Percentiles rank a stretch among this genome's conserved stretches.
phyloP scores from a whole-genome alignment of 306 rosid genomes.

The Castanea sativa region DNA sequence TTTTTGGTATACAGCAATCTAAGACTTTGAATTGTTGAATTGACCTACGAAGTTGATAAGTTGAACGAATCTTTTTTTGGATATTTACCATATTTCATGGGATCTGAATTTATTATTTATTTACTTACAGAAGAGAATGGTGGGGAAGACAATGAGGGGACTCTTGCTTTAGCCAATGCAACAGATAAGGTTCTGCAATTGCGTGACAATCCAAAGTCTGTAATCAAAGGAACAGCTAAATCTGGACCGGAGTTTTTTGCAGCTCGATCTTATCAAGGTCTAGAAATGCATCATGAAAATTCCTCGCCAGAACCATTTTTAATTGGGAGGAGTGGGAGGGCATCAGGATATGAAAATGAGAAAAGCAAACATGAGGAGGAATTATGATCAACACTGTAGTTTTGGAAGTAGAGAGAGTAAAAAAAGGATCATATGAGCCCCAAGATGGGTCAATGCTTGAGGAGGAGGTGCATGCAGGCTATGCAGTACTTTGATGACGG shows the following conservation, averaged over 20 bases:
- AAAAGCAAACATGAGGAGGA: slow-evolving; percentile 19
- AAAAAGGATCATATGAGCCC: background rate
- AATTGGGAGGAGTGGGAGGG: slow-evolving; percentile 68
- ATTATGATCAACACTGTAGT: background rate
- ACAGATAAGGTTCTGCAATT: slow-evolving; percentile 74
- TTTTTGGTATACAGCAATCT: background rate
- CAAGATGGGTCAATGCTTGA: background rate
- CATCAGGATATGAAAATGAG: slow-evolving; percentile 62
- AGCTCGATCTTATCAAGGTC: slow-evolving; percentile 72
- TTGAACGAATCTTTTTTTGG: background rate
- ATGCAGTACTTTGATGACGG: no score
- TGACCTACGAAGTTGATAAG: background rate
- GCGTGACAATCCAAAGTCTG: slow-evolving; percentile 44
- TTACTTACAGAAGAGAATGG: slow-evolving; percentile 38
- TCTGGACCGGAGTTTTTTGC: slow-evolving; percentile 82
- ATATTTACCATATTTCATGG: background rate
- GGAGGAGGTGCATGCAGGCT: background rate
- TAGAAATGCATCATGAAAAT: slow-evolving; percentile 46
- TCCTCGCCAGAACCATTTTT: slow-evolving; percentile 55
- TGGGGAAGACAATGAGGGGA: slow-evolving; percentile 47
- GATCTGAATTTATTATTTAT: background rate
- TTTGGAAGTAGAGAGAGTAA: background rate
- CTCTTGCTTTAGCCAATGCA: slow-evolving; percentile 56
- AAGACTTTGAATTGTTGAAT: background rate
- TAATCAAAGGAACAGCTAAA: slow-evolving; percentile 49